Evolutionary conservation across 2,329 filamentous ascomycete species (phyloP).

Genomic region (Pseudogymnoascus sp.): DNA sequence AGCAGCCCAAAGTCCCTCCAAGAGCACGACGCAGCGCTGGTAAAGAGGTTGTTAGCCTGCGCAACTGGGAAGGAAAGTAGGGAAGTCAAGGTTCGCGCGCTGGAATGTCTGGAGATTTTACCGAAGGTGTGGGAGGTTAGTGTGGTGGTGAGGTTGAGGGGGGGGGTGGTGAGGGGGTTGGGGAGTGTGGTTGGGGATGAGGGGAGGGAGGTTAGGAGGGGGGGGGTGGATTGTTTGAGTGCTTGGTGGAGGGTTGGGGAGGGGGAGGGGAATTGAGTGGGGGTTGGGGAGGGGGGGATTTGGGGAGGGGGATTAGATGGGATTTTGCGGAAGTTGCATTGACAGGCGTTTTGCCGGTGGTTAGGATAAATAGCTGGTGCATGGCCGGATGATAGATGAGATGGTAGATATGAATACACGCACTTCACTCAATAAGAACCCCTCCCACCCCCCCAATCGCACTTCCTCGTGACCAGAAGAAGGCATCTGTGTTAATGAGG

Average conservation of each 20-base stretch:
- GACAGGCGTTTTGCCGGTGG: not conserved
- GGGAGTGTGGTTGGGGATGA: constrained; percentile 22
- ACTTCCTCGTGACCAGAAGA: too few species aligned
- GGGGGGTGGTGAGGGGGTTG: constrained; percentile 21
- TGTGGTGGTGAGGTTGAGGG: constrained; percentile 12
- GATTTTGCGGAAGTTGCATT: not conserved
- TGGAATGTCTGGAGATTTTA: constrained; percentile 23
- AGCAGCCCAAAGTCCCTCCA: constrained; percentile 14
- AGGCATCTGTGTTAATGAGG: too few species aligned
- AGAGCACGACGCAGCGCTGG: constrained; percentile 22
- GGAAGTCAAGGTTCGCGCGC: constrained; percentile 14
- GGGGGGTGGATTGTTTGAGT: constrained; percentile 20
- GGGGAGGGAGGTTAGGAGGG: constrained; percentile 19
- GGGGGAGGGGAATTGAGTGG: not conserved
- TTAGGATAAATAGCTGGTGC: constrained; percentile 7
- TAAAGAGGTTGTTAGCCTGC: constrained; percentile 19
- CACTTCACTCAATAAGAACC: not conserved
- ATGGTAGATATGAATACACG: not conserved
- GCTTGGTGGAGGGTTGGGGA: constrained; percentile 20
- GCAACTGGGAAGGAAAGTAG: not conserved
- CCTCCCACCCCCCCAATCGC: too few species aligned
- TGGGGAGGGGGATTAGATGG: not conserved
- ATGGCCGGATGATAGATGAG: not conserved
- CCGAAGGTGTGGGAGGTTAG: constrained; percentile 15
- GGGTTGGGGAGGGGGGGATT: constrained; percentile 23